Evolutionary conservation across 1,139 yeast genomes (phyloP).

Genomic region (Suhomyces yuchorum): DNA sequence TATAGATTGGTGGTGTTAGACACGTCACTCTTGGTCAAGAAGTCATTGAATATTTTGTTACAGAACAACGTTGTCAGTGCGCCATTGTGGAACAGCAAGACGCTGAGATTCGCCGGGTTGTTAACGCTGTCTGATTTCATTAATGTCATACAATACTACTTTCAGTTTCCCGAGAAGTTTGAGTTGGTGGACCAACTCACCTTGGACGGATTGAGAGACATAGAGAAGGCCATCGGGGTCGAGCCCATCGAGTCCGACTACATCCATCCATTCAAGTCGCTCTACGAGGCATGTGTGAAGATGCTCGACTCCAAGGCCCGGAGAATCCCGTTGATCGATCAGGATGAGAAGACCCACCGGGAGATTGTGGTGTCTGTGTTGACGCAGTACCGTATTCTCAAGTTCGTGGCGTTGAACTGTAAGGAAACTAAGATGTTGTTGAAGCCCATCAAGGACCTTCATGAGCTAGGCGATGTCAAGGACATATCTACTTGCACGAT

Average conservation of each 20-base stretch:
- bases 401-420: constrained; percentile 94
- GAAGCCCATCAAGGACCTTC: constrained; percentile 70
- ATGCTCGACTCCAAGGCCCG: constrained; percentile 91
- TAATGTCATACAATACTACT: constrained; percentile 92
- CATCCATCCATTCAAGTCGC: constrained; percentile 86
- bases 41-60: constrained; percentile 82
- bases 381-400: constrained; percentile 94
- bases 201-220: constrained; percentile 79
- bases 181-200: constrained; percentile 88
- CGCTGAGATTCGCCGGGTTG: constrained; percentile 90
- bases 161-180: constrained; percentile 86
- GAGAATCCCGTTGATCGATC: constrained; percentile 91
- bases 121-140: constrained; percentile 91
- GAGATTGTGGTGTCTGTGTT: constrained; percentile 94
- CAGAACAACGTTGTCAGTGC: constrained; percentile 97
- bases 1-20: constrained; percentile 92
- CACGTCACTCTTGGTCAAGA: constrained; percentile 85
- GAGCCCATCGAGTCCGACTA: constrained; percentile 86
- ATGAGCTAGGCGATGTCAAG: constrained; percentile 59
- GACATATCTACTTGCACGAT: constrained; percentile 79
- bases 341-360: constrained; percentile 88
- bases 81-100: constrained; percentile 92
- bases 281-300: constrained; percentile 91
- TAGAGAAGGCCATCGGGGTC: constrained; percentile 86
- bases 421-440: constrained; percentile 87